Conservation (phyloP, 495 filamentous ascomycete species). For the Tuber microsphaerosporum region DNA sequence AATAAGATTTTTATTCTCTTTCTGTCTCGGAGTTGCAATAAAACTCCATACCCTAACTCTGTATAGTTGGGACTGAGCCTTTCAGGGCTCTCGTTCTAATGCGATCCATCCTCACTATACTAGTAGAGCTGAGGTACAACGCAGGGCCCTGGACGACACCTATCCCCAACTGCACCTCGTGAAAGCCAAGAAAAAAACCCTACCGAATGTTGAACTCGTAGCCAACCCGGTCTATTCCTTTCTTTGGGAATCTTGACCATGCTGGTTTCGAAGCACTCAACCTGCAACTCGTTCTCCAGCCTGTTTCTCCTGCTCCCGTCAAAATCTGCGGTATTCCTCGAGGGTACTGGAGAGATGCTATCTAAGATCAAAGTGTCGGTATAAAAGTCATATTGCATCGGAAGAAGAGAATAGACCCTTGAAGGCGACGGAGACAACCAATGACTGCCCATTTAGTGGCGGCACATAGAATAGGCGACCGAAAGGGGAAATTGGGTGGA, state of each 20-base stretch:
- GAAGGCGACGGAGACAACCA: conserved; percentile 36
- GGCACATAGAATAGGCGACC: conserved; percentile 37
- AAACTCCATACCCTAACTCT: too few relatives aligned
- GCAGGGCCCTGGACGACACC: not conserved
- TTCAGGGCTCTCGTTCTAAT: not conserved
- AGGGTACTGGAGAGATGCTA: conserved; percentile 37
- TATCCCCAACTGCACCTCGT: not conserved
- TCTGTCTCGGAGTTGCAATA: too few relatives aligned
- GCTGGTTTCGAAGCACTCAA: conserved; percentile 37
- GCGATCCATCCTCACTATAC: not conserved
- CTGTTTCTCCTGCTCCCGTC: conserved; percentile 34
- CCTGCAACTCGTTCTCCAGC: conserved; percentile 36
- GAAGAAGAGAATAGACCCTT: conserved; percentile 17
- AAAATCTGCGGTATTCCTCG: conserved; percentile 40
- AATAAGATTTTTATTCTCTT: too few relatives aligned
- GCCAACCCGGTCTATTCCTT: conserved; percentile 23
- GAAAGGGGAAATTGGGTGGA: conserved; percentile 36
- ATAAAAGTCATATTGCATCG: not conserved
- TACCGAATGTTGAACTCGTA: conserved; percentile 25
- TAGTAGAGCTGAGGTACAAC: not conserved
- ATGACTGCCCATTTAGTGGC: conserved; percentile 38
- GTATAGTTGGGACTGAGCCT: too few relatives aligned
- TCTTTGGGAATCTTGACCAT: conserved; percentile 30
- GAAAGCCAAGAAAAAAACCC: conserved; percentile 9
- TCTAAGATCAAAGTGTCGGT: not conserved